Conservation (phyloP, 1,284 basidiomycete genomes). For the Cryptococcus wingfieldii region DNA sequence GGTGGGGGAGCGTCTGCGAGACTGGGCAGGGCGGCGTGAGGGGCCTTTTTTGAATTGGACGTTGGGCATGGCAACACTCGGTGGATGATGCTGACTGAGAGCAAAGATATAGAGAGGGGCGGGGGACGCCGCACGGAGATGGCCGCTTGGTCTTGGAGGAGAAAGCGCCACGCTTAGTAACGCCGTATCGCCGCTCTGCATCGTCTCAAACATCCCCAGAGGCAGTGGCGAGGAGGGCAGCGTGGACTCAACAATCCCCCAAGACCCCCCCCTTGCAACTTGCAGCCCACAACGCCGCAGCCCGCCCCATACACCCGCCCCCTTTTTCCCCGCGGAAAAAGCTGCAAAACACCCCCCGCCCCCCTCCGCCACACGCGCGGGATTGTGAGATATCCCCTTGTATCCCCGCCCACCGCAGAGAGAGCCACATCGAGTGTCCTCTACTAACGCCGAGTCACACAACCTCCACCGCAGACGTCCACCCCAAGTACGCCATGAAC, state of each 20-base stretch:
- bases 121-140: too few species aligned
- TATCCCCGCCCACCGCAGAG: not conserved
- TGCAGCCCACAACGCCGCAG: not conserved
- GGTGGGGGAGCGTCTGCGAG: constrained; percentile 10
- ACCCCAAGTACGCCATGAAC: constrained; percentile 21
- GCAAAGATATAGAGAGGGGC: too few species aligned
- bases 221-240: too few species aligned
- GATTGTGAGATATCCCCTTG: not conserved
- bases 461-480: not conserved
- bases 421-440: not conserved
- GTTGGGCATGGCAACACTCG: constrained; percentile 44
- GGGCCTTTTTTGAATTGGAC: constrained; percentile 75
- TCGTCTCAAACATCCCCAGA: too few species aligned
- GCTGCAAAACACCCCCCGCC: not conserved
- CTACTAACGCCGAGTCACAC: constrained; percentile 1
- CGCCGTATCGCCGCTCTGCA: too few species aligned
- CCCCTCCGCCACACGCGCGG: not conserved
- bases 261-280: not conserved
- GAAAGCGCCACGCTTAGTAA: too few species aligned
- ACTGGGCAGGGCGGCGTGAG: constrained; percentile 13
- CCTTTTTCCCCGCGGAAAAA: not conserved
- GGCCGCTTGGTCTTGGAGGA: too few species aligned
- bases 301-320: not conserved
- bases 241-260: not conserved
- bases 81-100: too few species aligned